Conservation (phyloP, 2,329 filamentous ascomycete genomes). For the Blastomyces emzantsi region DNA sequence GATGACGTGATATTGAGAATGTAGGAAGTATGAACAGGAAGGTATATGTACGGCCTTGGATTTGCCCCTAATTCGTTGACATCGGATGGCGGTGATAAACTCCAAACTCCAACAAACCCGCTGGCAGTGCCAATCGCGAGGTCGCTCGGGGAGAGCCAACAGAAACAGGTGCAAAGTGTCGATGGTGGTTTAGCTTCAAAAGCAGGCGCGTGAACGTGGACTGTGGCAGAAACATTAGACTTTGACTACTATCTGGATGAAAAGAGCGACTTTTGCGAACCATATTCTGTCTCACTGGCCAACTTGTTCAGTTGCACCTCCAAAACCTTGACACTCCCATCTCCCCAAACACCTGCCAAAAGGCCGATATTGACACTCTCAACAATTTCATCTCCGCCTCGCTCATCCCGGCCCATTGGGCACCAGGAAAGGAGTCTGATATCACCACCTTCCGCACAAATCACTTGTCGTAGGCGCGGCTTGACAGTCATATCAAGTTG, state of each 20-base stretch:
- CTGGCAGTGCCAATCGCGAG: slow-evolving; percentile 49
- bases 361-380: slow-evolving; percentile 38
- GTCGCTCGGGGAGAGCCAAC: slow-evolving; percentile 49
- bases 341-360: slow-evolving; percentile 50
- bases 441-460: slow-evolving; percentile 52
- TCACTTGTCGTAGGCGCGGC: slow-evolving; percentile 41
- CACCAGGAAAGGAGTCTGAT: slow-evolving; percentile 50
- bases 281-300: slow-evolving; percentile 24
- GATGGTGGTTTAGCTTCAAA: slow-evolving; percentile 44
- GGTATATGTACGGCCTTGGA: slow-evolving; percentile 29
- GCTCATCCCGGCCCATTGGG: slow-evolving; percentile 34
- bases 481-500: slow-evolving; percentile 36
- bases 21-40: slow-evolving; percentile 31
- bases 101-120: slow-evolving; percentile 49
- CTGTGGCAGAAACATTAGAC: slow-evolving; percentile 17
- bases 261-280: slow-evolving; percentile 11
- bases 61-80: slow-evolving; percentile 11
- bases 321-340: slow-evolving; percentile 48
- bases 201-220: slow-evolving; percentile 40
- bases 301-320: slow-evolving; percentile 37
- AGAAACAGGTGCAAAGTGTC: slow-evolving; percentile 47
- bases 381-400: slow-evolving; percentile 25
- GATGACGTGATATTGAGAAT: slow-evolving; percentile 37
- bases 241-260: slow-evolving; percentile 1
- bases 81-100: slow-evolving; percentile 23